These are phyloP conservation scores for Fraxinus dipetala DNA, from an alignment of 305 asterid species.

Conservation along the genomic window DNA sequence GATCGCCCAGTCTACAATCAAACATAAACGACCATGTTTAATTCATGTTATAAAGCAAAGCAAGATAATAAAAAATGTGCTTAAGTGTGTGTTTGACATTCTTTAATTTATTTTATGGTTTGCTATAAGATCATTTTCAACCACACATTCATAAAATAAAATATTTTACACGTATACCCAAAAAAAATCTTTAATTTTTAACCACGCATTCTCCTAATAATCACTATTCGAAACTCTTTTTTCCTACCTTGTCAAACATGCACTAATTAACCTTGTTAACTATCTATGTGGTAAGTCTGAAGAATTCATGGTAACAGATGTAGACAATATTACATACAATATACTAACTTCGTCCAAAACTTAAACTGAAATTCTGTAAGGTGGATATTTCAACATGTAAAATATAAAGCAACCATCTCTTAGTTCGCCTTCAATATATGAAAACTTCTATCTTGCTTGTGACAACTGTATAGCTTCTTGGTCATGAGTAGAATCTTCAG, in stretches of 20 bases:
- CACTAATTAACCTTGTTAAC: not conserved
- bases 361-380: not conserved
- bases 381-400: not conserved
- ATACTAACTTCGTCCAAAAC: not conserved
- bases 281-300: not conserved
- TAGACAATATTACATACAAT: not conserved
- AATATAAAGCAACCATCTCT: not conserved
- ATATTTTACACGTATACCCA: no score
- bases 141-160: not conserved
- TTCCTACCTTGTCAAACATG: not conserved
- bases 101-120: no score
- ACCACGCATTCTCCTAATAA: no score
- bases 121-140: not conserved
- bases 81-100: not conserved
- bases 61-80: not conserved
- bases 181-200: no score
- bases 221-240: not conserved
- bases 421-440: not conserved
- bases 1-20: not conserved
- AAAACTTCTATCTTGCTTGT: conserved; percentile 56
- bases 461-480: conserved; percentile 85
- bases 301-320: not conserved
- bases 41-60: not conserved
- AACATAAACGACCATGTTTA: not conserved
- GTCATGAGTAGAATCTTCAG: conserved; percentile 63